These are phyloP conservation scores for Thelonectria olida DNA, from an alignment of 2,329 filamentous ascomycete species.

Conservation along the genomic window DNA sequence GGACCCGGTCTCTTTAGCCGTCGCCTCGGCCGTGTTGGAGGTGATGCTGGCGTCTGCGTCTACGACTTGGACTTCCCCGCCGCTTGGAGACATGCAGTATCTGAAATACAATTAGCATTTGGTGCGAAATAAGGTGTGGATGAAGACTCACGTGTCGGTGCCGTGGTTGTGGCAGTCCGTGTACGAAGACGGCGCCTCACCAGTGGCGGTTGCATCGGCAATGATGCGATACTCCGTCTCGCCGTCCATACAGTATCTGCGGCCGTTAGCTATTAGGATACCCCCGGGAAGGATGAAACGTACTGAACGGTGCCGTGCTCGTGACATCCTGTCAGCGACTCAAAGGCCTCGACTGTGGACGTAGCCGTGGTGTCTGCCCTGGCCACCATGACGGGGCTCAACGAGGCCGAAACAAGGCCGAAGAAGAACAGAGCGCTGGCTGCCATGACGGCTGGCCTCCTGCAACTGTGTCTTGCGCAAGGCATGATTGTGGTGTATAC, in stretches of 20 bases:
- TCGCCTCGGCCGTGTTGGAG: constrained; percentile 20
- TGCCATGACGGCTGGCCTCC: constrained; percentile 19
- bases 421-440: constrained; percentile 23
- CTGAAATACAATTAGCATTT: constrained; percentile 12
- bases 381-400: constrained; percentile 21
- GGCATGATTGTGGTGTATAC: constrained; percentile 24
- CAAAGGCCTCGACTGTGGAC: constrained; percentile 10
- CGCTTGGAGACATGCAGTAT: constrained; percentile 38
- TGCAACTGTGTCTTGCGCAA: constrained; percentile 18
- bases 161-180: constrained; percentile 37
- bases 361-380: constrained; percentile 27
- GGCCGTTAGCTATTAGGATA: neutral
- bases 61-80: constrained; percentile 36
- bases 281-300: rapidly evolving
- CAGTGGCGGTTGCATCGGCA: constrained; percentile 29
- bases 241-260: constrained; percentile 34
- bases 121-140: neutral
- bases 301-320: constrained; percentile 33
- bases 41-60: constrained; percentile 23
- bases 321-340: constrained; percentile 36
- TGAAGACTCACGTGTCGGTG: constrained; percentile 21
- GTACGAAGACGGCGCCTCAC: constrained; percentile 32
- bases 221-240: constrained; percentile 34
- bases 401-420: constrained; percentile 32
- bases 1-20: constrained; percentile 13